Percentiles rank a stretch among this genome's conserved stretches.
Evolutionary conservation across 164 flowering plant genomes (phyloP).

Genomic region (Litsea cubeba): DNA sequence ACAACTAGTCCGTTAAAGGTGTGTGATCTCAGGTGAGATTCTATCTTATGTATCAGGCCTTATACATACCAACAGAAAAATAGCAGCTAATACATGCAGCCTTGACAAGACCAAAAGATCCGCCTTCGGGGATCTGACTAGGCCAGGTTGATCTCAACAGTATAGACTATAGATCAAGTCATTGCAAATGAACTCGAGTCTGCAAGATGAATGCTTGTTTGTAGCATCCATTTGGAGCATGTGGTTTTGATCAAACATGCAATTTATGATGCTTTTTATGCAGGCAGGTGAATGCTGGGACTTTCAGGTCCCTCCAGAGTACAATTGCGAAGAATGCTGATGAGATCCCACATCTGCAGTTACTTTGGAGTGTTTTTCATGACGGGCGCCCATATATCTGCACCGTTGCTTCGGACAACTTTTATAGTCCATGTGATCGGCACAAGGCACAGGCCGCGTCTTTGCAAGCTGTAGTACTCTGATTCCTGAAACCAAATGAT

Average conservation of each 20-base stretch:
- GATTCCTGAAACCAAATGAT: conserved; percentile 35
- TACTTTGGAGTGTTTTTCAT: conserved; percentile 46
- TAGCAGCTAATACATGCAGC: too few species aligned
- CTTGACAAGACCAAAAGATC: too few species aligned
- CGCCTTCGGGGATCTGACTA: too few species aligned
- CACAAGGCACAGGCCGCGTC: conserved; percentile 75
- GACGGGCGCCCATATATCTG: conserved; percentile 94
- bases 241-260: neutral
- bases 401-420: conserved; percentile 79
- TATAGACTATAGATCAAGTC: too few species aligned
- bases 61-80: too few species aligned
- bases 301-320: neutral
- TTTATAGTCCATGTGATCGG: conserved; percentile 61
- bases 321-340: neutral
- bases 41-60: too few species aligned
- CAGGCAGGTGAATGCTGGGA: too few species aligned
- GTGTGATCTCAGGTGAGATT: too few species aligned
- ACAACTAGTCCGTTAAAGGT: too few species aligned
- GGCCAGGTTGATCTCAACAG: too few species aligned
- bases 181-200: neutral
- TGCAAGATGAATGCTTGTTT: neutral
- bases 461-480: conserved; percentile 47
- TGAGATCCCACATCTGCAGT: neutral
- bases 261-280: too few species aligned
- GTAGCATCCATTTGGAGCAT: neutral